These are phyloP conservation scores for Fusarium siculi DNA, from an alignment of 2,329 filamentous ascomycete genomes.

Conservation along the genomic window DNA sequence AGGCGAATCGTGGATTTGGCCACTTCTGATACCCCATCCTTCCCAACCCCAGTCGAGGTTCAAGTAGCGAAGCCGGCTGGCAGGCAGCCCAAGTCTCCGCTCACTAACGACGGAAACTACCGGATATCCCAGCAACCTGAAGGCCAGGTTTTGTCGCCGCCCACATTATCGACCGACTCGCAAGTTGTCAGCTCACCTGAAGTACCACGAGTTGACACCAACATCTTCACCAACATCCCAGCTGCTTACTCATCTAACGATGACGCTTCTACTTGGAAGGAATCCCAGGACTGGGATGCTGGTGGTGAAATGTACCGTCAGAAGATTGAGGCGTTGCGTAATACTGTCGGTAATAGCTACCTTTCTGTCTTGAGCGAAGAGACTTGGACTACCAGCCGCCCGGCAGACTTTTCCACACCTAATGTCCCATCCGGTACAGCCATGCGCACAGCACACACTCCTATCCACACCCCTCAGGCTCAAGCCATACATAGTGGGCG, in stretches of 20 bases:
- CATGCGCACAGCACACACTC: slow-evolving; percentile 46
- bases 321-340: slow-evolving; percentile 86
- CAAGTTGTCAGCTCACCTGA: slow-evolving; percentile 39
- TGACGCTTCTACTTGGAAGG: slow-evolving; percentile 50
- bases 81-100: slow-evolving; percentile 34
- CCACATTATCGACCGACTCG: slow-evolving; percentile 47
- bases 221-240: slow-evolving; percentile 33
- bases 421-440: slow-evolving; percentile 43
- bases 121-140: slow-evolving; percentile 58
- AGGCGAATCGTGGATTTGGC: slow-evolving; percentile 73
- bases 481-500: slow-evolving; percentile 65
- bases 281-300: slow-evolving; percentile 69
- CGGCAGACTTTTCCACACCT: slow-evolving; percentile 38
- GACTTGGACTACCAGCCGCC: slow-evolving; percentile 58
- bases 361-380: slow-evolving; percentile 87
- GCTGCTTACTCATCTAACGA: slow-evolving; percentile 30
- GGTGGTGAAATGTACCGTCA: slow-evolving; percentile 84
- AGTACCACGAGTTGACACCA: slow-evolving; percentile 42
- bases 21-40: slow-evolving; percentile 57
- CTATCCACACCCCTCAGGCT: slow-evolving; percentile 48
- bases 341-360: slow-evolving; percentile 88
- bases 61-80: slow-evolving; percentile 27
- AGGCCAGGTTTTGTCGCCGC: slow-evolving; percentile 48
- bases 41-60: slow-evolving; percentile 46
- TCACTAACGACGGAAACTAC: slow-evolving; percentile 52